These are phyloP conservation scores for Sporisorium scitamineum DNA, from an alignment of 1,284 basidiomycete genomes.

Conservation along the genomic window DNA sequence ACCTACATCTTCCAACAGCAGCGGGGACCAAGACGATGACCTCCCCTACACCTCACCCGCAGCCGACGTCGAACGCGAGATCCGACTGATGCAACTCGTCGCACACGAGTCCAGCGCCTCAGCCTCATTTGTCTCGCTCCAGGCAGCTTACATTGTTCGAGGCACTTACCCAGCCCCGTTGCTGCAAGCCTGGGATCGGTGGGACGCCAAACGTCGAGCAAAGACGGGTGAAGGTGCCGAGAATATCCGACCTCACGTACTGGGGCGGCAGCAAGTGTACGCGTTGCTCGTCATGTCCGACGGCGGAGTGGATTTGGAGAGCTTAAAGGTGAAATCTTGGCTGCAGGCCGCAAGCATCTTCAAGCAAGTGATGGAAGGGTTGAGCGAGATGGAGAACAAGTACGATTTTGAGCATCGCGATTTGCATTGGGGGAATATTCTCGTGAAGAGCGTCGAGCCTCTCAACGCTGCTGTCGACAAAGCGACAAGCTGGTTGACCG, in stretches of 20 bases:
- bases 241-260: slow-evolving; percentile 83
- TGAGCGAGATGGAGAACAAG: slow-evolving; percentile 82
- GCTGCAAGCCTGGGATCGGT: slow-evolving; percentile 87
- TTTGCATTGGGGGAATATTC: slow-evolving; percentile 96
- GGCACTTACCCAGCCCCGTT: slow-evolving; percentile 84
- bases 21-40: slow-evolving; percentile 33
- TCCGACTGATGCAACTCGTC: slow-evolving; percentile 84
- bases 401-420: slow-evolving; percentile 96
- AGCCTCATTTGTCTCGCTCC: slow-evolving; percentile 36
- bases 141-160: slow-evolving; percentile 81
- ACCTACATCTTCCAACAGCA: slow-evolving; percentile 48
- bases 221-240: slow-evolving; percentile 77
- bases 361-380: slow-evolving; percentile 84
- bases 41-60: slow-evolving; percentile 71
- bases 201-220: slow-evolving; percentile 71
- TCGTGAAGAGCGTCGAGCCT: slow-evolving; percentile 73
- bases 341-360: slow-evolving; percentile 86
- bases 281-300: slow-evolving; percentile 88
- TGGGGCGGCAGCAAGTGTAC: slow-evolving; percentile 80
- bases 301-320: slow-evolving; percentile 88
- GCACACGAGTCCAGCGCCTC: slow-evolving; percentile 11
- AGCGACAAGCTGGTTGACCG: slow-evolving; percentile 22
- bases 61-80: slow-evolving; percentile 85
- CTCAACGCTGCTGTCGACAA: too few species aligned
- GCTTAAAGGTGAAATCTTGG: slow-evolving; percentile 84